A percentile compares a stretch with the other conserved stretches of the same genome.
These are phyloP conservation scores for Mycena indigotica DNA, from an alignment of 768 basidiomycete genomes.

Conservation along the genomic window DNA sequence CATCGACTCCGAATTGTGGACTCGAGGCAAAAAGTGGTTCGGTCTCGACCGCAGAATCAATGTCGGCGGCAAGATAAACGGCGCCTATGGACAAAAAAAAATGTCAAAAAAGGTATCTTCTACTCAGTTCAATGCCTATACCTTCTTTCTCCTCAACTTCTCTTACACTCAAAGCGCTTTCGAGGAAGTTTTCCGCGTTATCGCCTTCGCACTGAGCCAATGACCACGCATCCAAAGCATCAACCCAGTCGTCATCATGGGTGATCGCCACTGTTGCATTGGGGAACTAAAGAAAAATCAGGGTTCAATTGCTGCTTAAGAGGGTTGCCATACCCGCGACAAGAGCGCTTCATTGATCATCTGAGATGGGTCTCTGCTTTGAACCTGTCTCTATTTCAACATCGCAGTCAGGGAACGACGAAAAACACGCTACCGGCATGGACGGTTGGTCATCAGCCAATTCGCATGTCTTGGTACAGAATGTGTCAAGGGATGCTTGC, in stretches of 20 bases:
- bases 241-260: slow-evolving; percentile 15
- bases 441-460: not conserved
- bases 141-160: too few relatives aligned
- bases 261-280: slow-evolving; percentile 1
- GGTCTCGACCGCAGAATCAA: too few relatives aligned
- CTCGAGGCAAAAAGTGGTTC: too few relatives aligned
- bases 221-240: slow-evolving; percentile 6
- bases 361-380: not conserved
- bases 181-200: too few relatives aligned
- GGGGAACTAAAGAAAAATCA: not conserved
- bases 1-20: too few relatives aligned
- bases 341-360: not conserved
- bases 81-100: too few relatives aligned
- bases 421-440: too few relatives aligned
- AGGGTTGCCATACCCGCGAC: not conserved
- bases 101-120: too few relatives aligned
- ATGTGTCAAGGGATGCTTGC: not conserved
- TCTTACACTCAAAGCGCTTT: too few relatives aligned
- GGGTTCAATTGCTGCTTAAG: slow-evolving; percentile 1
- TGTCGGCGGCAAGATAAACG: too few relatives aligned
- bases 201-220: too few relatives aligned
- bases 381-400: not conserved
- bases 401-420: not conserved
- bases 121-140: too few relatives aligned
- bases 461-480: slow-evolving; percentile 1